Evolutionary conservation across 495 filamentous ascomycete species (phyloP), one percentile per base, ranked within the genome.

Genomic region (Amniculicola lignicola): DNA sequence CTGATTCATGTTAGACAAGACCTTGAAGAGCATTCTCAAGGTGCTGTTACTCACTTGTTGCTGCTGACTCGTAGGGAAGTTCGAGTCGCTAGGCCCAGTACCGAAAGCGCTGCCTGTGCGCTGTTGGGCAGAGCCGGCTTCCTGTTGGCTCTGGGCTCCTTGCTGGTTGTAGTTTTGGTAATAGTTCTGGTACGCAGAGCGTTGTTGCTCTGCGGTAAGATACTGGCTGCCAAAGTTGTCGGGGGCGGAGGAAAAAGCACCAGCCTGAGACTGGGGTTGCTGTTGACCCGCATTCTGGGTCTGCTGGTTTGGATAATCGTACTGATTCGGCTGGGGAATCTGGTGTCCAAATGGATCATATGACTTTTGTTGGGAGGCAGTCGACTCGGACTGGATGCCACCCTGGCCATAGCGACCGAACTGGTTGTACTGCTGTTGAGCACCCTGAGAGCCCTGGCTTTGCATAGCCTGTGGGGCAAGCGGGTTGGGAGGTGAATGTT

Each of bases 271-370:
- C 1, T 58, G 57, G n/a, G 44, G 47, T 49, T 81, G 78, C n/a
- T 66, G 67, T 21, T 71, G 73, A 23, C 39, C 35, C 74, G 75
- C 75, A 18, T 54, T 46, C 53, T 79, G 77, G 44, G 67, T 72
- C 19, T 66, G 61, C 24, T 65, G 58, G 19, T 75, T 74, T 40
- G 75, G 74, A 61, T 82, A 82, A 53, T 83, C 81, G 54, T 79
- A 84, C 9, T 80, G 78, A 57, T 76, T 79, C 38, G 75, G 74
- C 63, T 70, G 78, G 40, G 57, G 73, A 47, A 61, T 72, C 68
- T 90, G 90, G 63, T 92, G 89, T 44, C 77, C 81, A 71, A 95
- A 98, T 1, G 86, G 79, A 64, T 98, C 92, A 70, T 89, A 96
- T 16, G 84, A 78, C 71, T 97, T 97, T 66, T 89, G 88, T 9